phyloP scores from a whole-genome alignment of 441 rosid genomes.

The Eugenia klotzschiana region DNA sequence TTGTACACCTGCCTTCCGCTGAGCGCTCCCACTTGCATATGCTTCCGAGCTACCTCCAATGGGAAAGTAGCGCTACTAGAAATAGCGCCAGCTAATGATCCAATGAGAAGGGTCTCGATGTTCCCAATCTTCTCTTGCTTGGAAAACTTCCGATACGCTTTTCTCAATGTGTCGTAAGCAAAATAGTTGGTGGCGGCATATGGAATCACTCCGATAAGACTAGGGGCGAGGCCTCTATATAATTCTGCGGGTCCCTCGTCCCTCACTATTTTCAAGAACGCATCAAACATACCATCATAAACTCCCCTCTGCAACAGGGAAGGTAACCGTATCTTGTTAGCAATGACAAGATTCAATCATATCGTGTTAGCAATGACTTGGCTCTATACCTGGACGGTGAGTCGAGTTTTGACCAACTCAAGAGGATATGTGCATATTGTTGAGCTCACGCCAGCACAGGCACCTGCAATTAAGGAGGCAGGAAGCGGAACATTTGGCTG shows the following conservation, averaged over 20 bases:
- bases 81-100: slow-evolving; percentile 85
- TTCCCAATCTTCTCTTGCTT: slow-evolving; percentile 83
- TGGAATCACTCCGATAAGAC: slow-evolving; percentile 92
- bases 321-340: background rate
- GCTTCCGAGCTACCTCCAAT: slow-evolving; percentile 93
- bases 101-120: slow-evolving; percentile 78
- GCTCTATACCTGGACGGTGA: slow-evolving; percentile 71
- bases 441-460: slow-evolving; percentile 96
- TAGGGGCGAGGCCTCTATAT: slow-evolving; percentile 85
- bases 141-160: slow-evolving; percentile 44
- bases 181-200: slow-evolving; percentile 90
- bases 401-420: slow-evolving; percentile 79
- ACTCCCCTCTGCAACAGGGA: slow-evolving; percentile 54
- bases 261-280: slow-evolving; percentile 56
- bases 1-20: slow-evolving; percentile 79
- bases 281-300: slow-evolving; percentile 61
- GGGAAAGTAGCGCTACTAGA: slow-evolving; percentile 94
- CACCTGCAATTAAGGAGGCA: slow-evolving; percentile 83
- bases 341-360: background rate
- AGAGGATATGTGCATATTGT: slow-evolving; percentile 89
- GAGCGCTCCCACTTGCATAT: slow-evolving; percentile 93
- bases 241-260: slow-evolving; percentile 82
- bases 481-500: slow-evolving; percentile 59
- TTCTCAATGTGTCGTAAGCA: slow-evolving; percentile 77
- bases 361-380: background rate